Base-by-base conservation (phyloP, 352 stramenopile genomes). In the Phytophthora tentaculata region DNA sequence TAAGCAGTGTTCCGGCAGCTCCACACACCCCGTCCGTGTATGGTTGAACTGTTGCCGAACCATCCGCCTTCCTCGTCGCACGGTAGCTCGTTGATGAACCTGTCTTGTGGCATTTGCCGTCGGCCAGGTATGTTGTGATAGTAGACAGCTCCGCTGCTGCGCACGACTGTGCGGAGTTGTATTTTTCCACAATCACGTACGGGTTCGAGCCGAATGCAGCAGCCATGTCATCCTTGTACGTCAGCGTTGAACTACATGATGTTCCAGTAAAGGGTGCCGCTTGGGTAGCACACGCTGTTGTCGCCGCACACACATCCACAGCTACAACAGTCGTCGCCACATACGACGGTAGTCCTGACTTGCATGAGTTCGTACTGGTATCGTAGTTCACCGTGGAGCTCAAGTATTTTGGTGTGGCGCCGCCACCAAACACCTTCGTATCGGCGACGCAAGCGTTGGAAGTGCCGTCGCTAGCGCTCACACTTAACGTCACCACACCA, bases 101-200 rank as follows among this genome's bases (percentile, higher is more conserved):
- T 1, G 43, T 58, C 17, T 55, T 54, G 53, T 69, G 53, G 20
- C 62, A 69, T n/a, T 49, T 58, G 5, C 54, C 54, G 24, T 69
- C 54, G 13, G 62, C 62, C 54, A 59, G 7, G 14, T 64, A 69
- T 20, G 61, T 50, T 9, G 44, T 53, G 20, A 63, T 54, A 23
- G 24, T n/a, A 16, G 24, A 16, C 24, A 65, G 22, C 13, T 29
- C 1, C 9, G 32, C n/a, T 32, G 29, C 32, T 54, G 28, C 45
- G 23, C 61, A 69, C 5, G 2, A 28, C 9, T 59, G 2, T 3
- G 17, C 35, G 24, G 61, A 2, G 0, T 6, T 32, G 24, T 69
- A 69, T 23, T 32, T 29, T 23, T 66, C 60, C 26, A 67, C 20
- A 10, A 62, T 54, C 28, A 62, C 43, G 26, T 67, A 61, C 7